Base-by-base conservation (phyloP, 345 rosid genomes). In the Eutrema yunnanense region DNA sequence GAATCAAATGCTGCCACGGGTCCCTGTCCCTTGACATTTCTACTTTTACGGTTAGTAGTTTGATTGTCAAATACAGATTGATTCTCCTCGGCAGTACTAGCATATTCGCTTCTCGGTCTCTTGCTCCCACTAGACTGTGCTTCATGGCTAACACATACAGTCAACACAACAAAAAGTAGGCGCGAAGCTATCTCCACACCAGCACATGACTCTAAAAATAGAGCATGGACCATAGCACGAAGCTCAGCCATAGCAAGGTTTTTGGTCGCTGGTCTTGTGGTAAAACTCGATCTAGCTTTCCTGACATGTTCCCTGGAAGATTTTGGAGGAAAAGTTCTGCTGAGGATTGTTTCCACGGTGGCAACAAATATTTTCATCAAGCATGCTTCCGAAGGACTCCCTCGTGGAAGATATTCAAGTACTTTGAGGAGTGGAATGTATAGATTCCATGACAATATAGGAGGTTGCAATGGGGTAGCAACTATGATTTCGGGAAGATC, bases 311-410 rank as follows among this genome's bases (percentile, higher is more conserved):
- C 95, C 54, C 70, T 64, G 30, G 86, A 84, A 19, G 86, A 81
- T 48, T 84, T 88, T 0, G 86, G 85, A 2, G 97, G 97, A 75
- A 90, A 91, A 37, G 98, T 88, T 82, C 98, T 88, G 74, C 77
- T 87, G 56, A 94, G 89, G 69, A 91, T 88, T 32, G 97, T 90
- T 79, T 94, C 97, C 47, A 94, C 97, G 6, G 98, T 94, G 13
- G 97, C 95, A 73, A 89, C 97, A 78, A 94, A 94, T 77, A 94
- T 89, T 82, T 89, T 94, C 95, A 94, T 86, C 73, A 94, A 86
- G 78, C 98, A 94, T 58, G 98, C 98, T 83, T 94, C 98, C 5
- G 98, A 94, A 62, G 98, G 97, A 78, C 98, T 89, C 54, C 98
- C 98, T 16, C 95, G 86, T 43, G 97, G 98, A 76, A 94, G 98